These are phyloP conservation scores for Kwoniella heveanensis DNA, from an alignment of 768 basidiomycete species.

Conservation along the genomic window DNA sequence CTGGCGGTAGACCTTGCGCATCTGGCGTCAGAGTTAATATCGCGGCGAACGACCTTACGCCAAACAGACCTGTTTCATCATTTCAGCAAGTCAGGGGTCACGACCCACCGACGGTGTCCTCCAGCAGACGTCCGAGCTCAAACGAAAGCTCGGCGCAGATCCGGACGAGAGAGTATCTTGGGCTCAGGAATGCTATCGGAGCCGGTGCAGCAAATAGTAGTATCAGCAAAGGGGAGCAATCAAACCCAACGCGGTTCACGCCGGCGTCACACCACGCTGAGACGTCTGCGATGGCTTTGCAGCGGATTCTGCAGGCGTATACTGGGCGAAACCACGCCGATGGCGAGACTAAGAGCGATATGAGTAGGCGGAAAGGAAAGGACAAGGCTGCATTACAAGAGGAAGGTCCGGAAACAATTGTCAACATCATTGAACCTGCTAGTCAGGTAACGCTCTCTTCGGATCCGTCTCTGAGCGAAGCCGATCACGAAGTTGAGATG, in stretches of 20 bases:
- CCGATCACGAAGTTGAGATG: no score
- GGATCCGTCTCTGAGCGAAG: no score
- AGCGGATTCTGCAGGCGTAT: constrained; percentile 19
- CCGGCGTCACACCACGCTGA: constrained; percentile 3
- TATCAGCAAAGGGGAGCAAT: no score
- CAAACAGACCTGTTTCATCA: neutral
- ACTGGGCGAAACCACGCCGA: neutral
- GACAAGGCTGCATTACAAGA: no score
- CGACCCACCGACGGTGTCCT: constrained; percentile 12
- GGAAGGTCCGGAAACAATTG: no score
- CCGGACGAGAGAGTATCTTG: constrained; percentile 17
- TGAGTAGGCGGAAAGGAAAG: neutral
- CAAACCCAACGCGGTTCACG: neutral
- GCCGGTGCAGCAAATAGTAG: no score
- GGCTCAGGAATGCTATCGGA: neutral
- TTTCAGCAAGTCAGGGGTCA: constrained; percentile 17
- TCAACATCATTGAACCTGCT: no score
- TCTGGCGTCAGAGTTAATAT: neutral
- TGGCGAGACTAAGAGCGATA: neutral
- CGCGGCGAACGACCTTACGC: neutral
- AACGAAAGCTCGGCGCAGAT: neutral
- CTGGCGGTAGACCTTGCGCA: no score
- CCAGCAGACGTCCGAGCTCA: neutral
- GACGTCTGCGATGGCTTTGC: constrained; percentile 17
- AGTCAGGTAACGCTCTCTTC: no score